These are phyloP conservation scores for Cucumis sativus DNA, from an alignment of 306 rosid species.

Conservation along the genomic window Cucumber_9930_V3 NC_026660.2:17568001-17568500, in stretches of 20 bases:
- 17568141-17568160: too few relatives aligned
- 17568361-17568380: slow-evolving; percentile 17
- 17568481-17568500: slow-evolving; percentile 27
- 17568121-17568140: not conserved
- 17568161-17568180: too few relatives aligned
- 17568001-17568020: not conserved
- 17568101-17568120: not conserved
- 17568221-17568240: not conserved
- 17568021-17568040: not conserved
- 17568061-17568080: slow-evolving; percentile 4
- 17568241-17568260: slow-evolving; percentile 9
- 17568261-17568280: slow-evolving; percentile 3
- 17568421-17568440: slow-evolving; percentile 21
- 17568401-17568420: slow-evolving; percentile 7
- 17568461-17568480: slow-evolving; percentile 20
- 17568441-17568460: slow-evolving; percentile 18
- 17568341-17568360: slow-evolving; percentile 25
- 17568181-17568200: too few relatives aligned
- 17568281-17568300: slow-evolving; percentile 15
- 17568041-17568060: not conserved
- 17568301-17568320: slow-evolving; percentile 20
- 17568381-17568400: slow-evolving; percentile 4
- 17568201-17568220: not conserved
- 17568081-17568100: slow-evolving; percentile 1
- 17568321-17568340: slow-evolving; percentile 16